Conservation (phyloP, 192 early-diverging fungal species). For the Gamsiella multidivaricata region DNA sequence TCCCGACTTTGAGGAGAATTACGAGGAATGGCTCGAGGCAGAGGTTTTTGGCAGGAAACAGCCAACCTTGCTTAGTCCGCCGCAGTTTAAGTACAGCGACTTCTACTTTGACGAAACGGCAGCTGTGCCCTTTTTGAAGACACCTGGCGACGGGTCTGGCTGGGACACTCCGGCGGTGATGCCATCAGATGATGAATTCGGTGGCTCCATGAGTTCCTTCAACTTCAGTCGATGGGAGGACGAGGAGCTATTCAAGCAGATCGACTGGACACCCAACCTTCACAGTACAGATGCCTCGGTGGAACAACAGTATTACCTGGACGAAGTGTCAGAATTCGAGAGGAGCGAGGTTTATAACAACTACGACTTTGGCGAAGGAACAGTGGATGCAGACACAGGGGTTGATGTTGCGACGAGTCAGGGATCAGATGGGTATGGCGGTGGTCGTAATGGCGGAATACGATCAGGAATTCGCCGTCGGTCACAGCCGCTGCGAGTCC, state of each 20-base stretch:
- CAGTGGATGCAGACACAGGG: constrained; percentile 45
- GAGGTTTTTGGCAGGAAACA: constrained; percentile 60
- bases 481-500: constrained; percentile 36
- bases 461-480: constrained; percentile 22
- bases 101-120: constrained; percentile 52
- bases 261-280: constrained; percentile 47
- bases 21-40: constrained; percentile 73
- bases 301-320: constrained; percentile 46
- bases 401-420: constrained; percentile 21
- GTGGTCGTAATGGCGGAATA: not conserved
- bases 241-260: constrained; percentile 51
- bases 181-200: constrained; percentile 36
- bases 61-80: constrained; percentile 6
- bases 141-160: constrained; percentile 49
- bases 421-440: constrained; percentile 9
- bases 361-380: constrained; percentile 11
- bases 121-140: constrained; percentile 11
- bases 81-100: constrained; percentile 51
- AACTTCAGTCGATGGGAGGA: constrained; percentile 40
- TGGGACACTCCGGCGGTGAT: constrained; percentile 54
- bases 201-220: constrained; percentile 13
- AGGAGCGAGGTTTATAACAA: constrained; percentile 13
- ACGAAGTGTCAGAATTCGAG: constrained; percentile 25
- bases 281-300: constrained; percentile 32
- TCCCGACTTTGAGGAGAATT: constrained; percentile 69